These are phyloP conservation scores for Pseudocercospora macadamiae DNA, from an alignment of 2,329 filamentous ascomycete genomes.

Conservation along the genomic window DNA sequence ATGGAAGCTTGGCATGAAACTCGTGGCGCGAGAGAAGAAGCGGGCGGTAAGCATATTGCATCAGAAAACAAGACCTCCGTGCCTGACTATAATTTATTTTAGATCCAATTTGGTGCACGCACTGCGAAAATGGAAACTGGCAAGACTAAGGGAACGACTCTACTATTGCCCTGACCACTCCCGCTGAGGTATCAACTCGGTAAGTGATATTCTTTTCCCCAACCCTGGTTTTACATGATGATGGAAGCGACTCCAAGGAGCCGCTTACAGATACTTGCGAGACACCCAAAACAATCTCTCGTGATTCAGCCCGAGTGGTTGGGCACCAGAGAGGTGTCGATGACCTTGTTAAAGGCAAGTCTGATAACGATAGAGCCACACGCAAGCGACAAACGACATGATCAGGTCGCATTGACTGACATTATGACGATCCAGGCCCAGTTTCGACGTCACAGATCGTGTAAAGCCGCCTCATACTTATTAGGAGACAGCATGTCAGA, in stretches of 20 bases:
- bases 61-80: background rate
- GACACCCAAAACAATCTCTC: slow-evolving; percentile 18
- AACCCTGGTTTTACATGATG: slow-evolving; percentile 26
- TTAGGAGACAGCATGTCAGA: too few relatives aligned
- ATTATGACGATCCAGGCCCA: background rate
- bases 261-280: slow-evolving; percentile 38
- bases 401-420: background rate
- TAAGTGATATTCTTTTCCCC: background rate
- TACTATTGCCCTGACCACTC: slow-evolving; percentile 33
- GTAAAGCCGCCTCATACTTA: too few relatives aligned
- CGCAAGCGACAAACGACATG: background rate
- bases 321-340: slow-evolving; percentile 25
- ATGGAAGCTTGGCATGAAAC: slow-evolving; percentile 69
- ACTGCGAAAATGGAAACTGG: slow-evolving; percentile 54
- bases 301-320: slow-evolving; percentile 35
- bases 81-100: slow-evolving; percentile 12
- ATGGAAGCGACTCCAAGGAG: slow-evolving; percentile 26
- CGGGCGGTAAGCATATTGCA: slow-evolving; percentile 65
- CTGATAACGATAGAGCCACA: slow-evolving; percentile 23
- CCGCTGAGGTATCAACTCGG: background rate
- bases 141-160: slow-evolving; percentile 52
- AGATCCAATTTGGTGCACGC: slow-evolving; percentile 50
- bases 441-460: too few relatives aligned
- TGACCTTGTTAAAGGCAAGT: slow-evolving; percentile 38
- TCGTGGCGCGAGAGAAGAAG: slow-evolving; percentile 86